Conservation (phyloP, 108 stramenopile species). For the Stephanodiscus minutulus region DNA sequence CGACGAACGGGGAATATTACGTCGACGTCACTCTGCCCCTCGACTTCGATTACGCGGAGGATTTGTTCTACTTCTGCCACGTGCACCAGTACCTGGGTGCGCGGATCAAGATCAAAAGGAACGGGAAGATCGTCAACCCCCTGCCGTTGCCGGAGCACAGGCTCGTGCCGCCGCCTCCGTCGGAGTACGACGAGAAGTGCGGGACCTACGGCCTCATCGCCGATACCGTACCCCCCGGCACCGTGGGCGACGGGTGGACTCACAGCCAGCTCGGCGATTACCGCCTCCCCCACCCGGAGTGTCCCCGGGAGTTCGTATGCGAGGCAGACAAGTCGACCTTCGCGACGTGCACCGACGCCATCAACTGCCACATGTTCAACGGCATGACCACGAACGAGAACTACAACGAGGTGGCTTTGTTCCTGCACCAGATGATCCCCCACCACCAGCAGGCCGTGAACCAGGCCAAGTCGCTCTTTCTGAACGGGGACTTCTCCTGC, state of each 20-base stretch:
- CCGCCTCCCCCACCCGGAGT: conserved; percentile 58
- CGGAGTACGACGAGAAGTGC: conserved; percentile 64
- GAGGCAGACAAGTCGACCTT: conserved; percentile 29
- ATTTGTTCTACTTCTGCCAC: conserved; percentile 94
- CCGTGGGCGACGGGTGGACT: neutral
- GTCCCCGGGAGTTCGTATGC: conserved; percentile 68
- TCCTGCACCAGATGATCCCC: conserved; percentile 92
- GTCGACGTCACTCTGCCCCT: conserved; percentile 58
- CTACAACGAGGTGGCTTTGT: conserved; percentile 44
- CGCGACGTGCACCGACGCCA: conserved; percentile 59
- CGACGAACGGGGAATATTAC: conserved; percentile 47
- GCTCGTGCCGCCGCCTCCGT: conserved; percentile 12
- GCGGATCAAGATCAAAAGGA: conserved; percentile 73
- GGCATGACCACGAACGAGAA: conserved; percentile 59
- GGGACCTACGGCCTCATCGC: conserved; percentile 66
- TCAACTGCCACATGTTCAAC: conserved; percentile 77
- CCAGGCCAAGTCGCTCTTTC: conserved; percentile 87
- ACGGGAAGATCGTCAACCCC: conserved; percentile 30
- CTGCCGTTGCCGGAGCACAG: conserved; percentile 10
- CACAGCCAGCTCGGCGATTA: conserved; percentile 23
- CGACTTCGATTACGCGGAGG: conserved; percentile 43
- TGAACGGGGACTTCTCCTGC: conserved; percentile 42
- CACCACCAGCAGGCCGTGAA: conserved; percentile 93
- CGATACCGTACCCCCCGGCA: neutral
- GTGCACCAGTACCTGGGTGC: conserved; percentile 68